A percentile compares a stretch with the other conserved stretches of the same genome.
Conservation (phyloP, 2,329 filamentous ascomycete species). For the Metarhizium anisopliae region DNA sequence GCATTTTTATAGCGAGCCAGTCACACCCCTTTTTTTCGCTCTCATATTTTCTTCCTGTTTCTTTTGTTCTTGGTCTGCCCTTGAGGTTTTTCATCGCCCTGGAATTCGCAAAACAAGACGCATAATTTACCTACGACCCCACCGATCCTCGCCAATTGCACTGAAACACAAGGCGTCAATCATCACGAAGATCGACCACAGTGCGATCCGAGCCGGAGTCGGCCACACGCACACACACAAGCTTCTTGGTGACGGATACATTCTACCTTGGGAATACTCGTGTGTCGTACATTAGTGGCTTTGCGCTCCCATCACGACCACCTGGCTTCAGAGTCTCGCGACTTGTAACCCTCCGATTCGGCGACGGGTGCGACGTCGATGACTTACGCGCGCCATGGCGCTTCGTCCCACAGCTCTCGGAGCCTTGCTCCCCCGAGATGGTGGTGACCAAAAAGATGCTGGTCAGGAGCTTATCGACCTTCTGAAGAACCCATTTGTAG, state of each 20-base stretch:
- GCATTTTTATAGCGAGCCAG: background rate
- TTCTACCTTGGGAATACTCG: background rate
- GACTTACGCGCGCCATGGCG: background rate
- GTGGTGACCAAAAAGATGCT: slow-evolving; percentile 15
- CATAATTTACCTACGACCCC: background rate
- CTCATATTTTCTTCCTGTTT: background rate
- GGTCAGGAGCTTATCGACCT: slow-evolving; percentile 38
- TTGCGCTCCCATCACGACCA: background rate
- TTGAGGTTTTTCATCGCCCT: no score
- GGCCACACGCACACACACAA: background rate
- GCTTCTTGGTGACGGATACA: background rate
- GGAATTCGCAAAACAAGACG: background rate
- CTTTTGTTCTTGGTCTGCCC: no score
- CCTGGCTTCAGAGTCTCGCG: background rate
- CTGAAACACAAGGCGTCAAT: background rate
- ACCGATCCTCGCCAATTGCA: background rate
- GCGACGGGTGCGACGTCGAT: background rate
- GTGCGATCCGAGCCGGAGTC: background rate
- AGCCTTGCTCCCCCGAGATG: slow-evolving; percentile 1
- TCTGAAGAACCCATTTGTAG: slow-evolving; percentile 41
- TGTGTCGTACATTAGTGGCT: background rate
- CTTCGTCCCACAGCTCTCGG: background rate
- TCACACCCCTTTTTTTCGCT: no score
- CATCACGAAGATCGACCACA: background rate
- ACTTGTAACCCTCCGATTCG: background rate